Base-by-base conservation (phyloP, 805 yeast genomes). In the Ogataea trehalophila region DNA sequence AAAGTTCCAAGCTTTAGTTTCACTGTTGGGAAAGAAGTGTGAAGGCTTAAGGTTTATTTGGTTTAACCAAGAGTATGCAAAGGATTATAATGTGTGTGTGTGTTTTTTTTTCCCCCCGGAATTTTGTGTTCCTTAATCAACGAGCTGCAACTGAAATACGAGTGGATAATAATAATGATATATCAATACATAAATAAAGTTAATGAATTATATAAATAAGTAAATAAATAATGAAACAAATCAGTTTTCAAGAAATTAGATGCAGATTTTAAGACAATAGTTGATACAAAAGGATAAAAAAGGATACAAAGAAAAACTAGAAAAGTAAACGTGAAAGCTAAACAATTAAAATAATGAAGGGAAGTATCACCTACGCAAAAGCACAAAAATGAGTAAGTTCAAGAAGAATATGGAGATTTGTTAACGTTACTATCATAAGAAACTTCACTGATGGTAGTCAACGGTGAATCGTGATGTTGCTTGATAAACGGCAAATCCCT, bases 371-470 rank as follows among this genome's bases (percentile, higher is more conserved):
- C 8, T 3, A 14, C n/a, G n/a, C 8, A 34, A 15, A 34, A 17
- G 16, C 5, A 6, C 16, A 34, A 15, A 34, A 9, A 8, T 14
- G 18, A 16, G 20, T 20, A 4, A 20, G 20, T n/a, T 23, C 39
- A 42, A 26, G 18, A 18, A 22, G n/a, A 31, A 22, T 42, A 39
- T 15, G 53, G 51, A 9, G 56, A 57, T n/a, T 54, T 46, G 7
- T 51, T 42, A 16, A 43, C 35, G 20, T 37, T 42, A 37, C 63
- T 56, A 44, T 59, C 61, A 42, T 46, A 57, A 1, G 66, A 61
- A 18, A 52, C 59, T 48, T 61, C 66, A 46, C 65, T 60, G 15
- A 62, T 62, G 1, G 66, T 62, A 8, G 66, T 62, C 48, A 62
- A 39, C 1, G 65, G 65, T 3, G 65, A 60, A 33, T 54, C 50